Conservation (phyloP, 805 yeast genomes). For the Hanseniaspora lachancei region DNA sequence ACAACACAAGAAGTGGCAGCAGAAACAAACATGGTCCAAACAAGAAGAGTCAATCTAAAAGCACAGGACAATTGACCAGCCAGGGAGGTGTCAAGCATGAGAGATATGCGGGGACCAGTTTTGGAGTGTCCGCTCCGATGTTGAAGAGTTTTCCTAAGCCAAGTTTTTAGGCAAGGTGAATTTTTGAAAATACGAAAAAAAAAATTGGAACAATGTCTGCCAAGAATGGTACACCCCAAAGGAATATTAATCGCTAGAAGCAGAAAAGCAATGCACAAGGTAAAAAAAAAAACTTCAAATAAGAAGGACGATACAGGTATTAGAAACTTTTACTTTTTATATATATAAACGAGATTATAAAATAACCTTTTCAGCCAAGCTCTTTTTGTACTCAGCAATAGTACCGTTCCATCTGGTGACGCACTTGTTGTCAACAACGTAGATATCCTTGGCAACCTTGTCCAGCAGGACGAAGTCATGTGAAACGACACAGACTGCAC, state of each 20-base stretch:
- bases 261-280: no score
- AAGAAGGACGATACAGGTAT: not conserved
- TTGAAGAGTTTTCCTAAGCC: constrained; percentile 10
- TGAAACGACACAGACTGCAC: constrained; percentile 97
- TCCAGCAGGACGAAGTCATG: constrained; percentile 98
- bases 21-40: not conserved
- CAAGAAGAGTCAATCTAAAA: not conserved
- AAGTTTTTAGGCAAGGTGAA: not conserved
- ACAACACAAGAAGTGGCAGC: not conserved
- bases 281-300: not conserved
- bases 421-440: constrained; percentile 86
- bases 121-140: constrained; percentile 7
- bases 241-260: no score
- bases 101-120: constrained; percentile 12
- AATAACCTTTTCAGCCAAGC: constrained; percentile 82
- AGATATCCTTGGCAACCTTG: constrained; percentile 94
- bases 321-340: not conserved
- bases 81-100: not conserved
- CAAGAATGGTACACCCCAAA: no score
- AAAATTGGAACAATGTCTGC: no score
- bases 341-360: constrained; percentile 26
- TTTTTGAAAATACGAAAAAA: no score
- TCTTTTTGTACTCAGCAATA: constrained; percentile 83
- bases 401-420: constrained; percentile 95
- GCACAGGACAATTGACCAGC: not conserved